A percentile compares a stretch with the other conserved stretches of the same genome.
phyloP scores from a whole-genome alignment of 163 green algal species.

The Chlorella variabilis region DNA sequence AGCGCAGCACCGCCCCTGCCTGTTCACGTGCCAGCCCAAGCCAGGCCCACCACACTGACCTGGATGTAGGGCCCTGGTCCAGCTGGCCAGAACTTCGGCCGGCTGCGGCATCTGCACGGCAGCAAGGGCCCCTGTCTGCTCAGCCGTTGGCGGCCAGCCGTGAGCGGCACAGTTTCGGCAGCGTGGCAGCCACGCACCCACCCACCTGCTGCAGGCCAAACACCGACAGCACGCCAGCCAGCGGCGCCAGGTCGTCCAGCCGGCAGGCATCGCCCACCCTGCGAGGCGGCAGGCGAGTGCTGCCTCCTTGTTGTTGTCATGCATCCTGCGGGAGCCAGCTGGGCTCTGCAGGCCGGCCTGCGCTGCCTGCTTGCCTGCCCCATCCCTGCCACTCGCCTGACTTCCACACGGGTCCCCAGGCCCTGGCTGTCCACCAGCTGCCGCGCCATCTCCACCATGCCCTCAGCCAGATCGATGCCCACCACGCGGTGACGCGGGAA shows the following conservation, averaged over 20 bases:
- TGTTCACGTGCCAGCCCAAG: too few relatives aligned
- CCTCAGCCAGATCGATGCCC: constrained; percentile 31
- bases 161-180: background rate
- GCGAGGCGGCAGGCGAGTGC: background rate
- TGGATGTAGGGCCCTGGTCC: constrained; percentile 1
- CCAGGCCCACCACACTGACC: too few relatives aligned
- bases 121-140: too few relatives aligned
- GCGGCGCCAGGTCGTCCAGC: constrained; percentile 3
- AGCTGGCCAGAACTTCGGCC: constrained; percentile 9
- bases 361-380: too few relatives aligned
- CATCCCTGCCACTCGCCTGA: constrained; percentile 9
- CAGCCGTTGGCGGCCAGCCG: too few relatives aligned
- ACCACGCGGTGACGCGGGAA: constrained; percentile 18
- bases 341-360: too few relatives aligned
- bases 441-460: constrained; percentile 18
- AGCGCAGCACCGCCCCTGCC: too few relatives aligned
- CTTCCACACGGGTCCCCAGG: constrained; percentile 1
- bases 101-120: constrained; percentile 25
- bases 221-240: constrained; percentile 22
- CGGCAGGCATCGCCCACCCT: constrained; percentile 23
- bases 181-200: background rate
- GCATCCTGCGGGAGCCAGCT: too few relatives aligned
- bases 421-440: constrained; percentile 5
- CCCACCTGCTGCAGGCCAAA: constrained; percentile 37
- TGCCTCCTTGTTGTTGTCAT: background rate